Conservation (phyloP, 1,284 basidiomycete genomes). For the Melampsora allii-populina region DNA sequence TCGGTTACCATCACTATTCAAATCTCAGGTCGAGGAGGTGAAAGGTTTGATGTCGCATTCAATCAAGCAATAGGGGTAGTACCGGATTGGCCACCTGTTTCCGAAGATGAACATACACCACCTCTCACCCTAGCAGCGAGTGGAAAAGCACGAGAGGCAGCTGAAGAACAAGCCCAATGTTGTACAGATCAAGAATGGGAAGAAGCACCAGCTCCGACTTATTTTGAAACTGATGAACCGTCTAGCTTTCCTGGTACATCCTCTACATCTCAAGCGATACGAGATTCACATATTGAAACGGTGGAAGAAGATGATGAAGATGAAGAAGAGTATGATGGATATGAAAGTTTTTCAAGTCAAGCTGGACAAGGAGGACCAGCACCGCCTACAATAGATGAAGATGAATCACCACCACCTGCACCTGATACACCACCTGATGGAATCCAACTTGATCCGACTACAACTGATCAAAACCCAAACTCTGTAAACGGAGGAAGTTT, state of each 20-base stretch:
- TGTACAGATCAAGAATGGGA: background rate
- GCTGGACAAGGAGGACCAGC: conserved; percentile 28
- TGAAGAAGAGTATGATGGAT: conserved; percentile 41
- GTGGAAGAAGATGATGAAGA: conserved; percentile 17
- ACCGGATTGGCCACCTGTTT: conserved; percentile 11
- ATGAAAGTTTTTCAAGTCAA: conserved; percentile 18
- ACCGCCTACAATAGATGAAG: conserved; percentile 41
- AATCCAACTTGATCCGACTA: background rate
- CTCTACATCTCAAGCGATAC: background rate
- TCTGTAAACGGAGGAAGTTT: background rate
- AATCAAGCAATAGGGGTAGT: background rate
- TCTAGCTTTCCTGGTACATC: background rate
- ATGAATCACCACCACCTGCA: conserved; percentile 36
- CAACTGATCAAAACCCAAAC: background rate
- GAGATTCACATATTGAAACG: background rate
- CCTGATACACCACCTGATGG: conserved; percentile 36
- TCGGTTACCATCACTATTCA: conserved; percentile 9
- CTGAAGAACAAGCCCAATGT: background rate
- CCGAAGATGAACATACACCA: background rate
- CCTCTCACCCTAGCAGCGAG: background rate
- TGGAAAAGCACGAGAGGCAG: conserved; percentile 30
- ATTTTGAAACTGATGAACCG: conserved; percentile 10
- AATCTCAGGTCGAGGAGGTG: conserved; percentile 14
- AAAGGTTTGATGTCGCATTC: conserved; percentile 6
- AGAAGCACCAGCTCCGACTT: conserved; percentile 17